A percentile compares a stretch with the other conserved stretches of the same genome.
Evolutionary conservation across 2,329 filamentous ascomycete genomes (phyloP).

Genomic region (Penicillium brasilianum): DNA sequence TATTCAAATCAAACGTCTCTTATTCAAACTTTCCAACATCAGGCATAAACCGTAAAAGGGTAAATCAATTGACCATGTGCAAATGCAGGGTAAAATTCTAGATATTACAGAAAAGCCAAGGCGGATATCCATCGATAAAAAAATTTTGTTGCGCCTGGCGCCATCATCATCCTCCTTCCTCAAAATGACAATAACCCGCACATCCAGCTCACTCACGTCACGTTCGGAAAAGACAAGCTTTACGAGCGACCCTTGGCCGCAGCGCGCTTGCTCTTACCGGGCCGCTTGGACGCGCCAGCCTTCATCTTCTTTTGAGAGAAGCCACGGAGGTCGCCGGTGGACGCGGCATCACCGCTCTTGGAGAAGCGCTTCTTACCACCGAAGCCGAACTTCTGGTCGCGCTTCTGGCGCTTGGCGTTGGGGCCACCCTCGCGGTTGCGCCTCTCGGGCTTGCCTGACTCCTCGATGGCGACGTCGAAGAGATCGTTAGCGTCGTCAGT

Average conservation of each 20-base stretch:
- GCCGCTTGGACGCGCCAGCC: conserved; percentile 54
- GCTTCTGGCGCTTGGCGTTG: conserved; percentile 79
- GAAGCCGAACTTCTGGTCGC: conserved; percentile 92
- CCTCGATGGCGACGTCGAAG: conserved; percentile 88
- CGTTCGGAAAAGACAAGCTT: conserved; percentile 15
- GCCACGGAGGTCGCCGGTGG: conserved; percentile 76
- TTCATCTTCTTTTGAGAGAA: conserved; percentile 91
- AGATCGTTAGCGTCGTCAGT: conserved; percentile 75
- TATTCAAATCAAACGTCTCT: not conserved
- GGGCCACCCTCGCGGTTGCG: conserved; percentile 50
- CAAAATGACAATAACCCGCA: conserved; percentile 1
- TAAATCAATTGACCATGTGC: conserved; percentile 25
- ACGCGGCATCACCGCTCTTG: conserved; percentile 89
- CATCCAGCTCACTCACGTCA: conserved; percentile 11
- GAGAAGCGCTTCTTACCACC: conserved; percentile 91
- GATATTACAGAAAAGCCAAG: conserved; percentile 31
- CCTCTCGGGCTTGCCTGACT: conserved; percentile 63
- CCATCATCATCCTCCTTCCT: conserved; percentile 13
- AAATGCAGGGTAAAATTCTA: conserved; percentile 30
- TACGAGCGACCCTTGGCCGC: conserved; percentile 38
- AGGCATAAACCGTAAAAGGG: conserved; percentile 7
- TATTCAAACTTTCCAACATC: not conserved
- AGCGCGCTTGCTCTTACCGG: conserved; percentile 57
- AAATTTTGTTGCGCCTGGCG: conserved; percentile 25
- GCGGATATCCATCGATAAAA: conserved; percentile 16